Base-by-base conservation (phyloP, 805 yeast genomes). In the Saccharomycopsis microspora region DNA sequence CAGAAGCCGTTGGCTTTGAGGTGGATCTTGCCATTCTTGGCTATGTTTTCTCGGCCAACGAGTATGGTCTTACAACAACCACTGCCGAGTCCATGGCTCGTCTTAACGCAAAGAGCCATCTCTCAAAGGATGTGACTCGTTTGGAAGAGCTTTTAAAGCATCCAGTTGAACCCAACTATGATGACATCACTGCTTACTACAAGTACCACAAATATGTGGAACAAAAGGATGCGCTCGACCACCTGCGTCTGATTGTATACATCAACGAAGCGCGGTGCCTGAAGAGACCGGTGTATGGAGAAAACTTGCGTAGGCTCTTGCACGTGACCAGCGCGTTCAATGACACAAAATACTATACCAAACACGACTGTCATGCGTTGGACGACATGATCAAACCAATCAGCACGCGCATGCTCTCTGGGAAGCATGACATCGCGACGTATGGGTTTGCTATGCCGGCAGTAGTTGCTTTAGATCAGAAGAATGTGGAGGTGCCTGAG, bases 401-500 rank as follows among this genome's bases (percentile, higher is more conserved):
- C 44, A 60, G 61, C 32, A 64, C 70, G 0, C 62, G 76, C 51
- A 58, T 72, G 4, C 43, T 60, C 3, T 41, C 52, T 0, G 67
- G 80, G 69, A 60, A 65, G 6, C 78, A 75, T 34, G 59, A 68
- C 0, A 73, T 90, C 50, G 86, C 85, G 40, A 78, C 82, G 52
- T 93, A 33, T 72, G 85, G 95, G 0, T 90, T 85, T 54, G 74
- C 90, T 4, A 93, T 97, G 0, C 98, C 99, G 0, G 69, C 80
- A 3, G 95, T 78, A 3, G 94, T 88, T 2, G 73, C 86, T 1
- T 68, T 85, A 45, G 90, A 88, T 59, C 71, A 82, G 73, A 71
- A 76, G 43, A 76, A 78, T 40, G 63, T 71, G 40, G 49, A 69
- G 1, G 64, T 78, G n/a, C 71, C 82, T 0, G 53, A 62, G 4